These are phyloP conservation scores for Zygosaccharomyces gambellarensis DNA, from an alignment of 805 yeast species.

Conservation along the genomic window DNA sequence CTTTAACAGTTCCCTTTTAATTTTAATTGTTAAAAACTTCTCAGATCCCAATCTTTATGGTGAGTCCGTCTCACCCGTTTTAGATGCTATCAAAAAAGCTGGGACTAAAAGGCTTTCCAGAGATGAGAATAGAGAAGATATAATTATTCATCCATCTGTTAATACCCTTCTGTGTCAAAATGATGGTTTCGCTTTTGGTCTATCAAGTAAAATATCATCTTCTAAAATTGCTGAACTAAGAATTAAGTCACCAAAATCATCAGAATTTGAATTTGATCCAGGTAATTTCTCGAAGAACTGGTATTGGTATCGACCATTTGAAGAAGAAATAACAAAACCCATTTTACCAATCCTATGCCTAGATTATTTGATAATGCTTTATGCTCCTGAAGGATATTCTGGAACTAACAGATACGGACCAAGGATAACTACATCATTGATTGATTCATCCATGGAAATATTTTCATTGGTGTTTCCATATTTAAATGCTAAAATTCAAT, in stretches of 20 bases:
- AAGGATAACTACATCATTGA: constrained; percentile 46
- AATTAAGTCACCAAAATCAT: constrained; percentile 21
- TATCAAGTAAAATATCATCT: constrained; percentile 45
- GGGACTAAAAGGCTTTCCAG: constrained; percentile 19
- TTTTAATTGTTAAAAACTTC: constrained; percentile 39
- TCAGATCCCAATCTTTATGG: constrained; percentile 41
- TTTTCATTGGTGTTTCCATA: constrained; percentile 67
- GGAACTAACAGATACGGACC: constrained; percentile 32
- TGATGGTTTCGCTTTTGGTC: constrained; percentile 47
- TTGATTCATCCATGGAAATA: constrained; percentile 76
- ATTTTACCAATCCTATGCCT: constrained; percentile 39
- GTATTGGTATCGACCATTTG: constrained; percentile 37
- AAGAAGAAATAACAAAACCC: constrained; percentile 35
- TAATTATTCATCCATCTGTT: constrained; percentile 17
- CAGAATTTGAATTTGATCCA: constrained; percentile 26
- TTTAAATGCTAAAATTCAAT: constrained; percentile 73
- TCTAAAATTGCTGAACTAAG: constrained; percentile 37
- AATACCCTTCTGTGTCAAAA: constrained; percentile 27
- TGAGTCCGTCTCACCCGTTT: constrained; percentile 16
- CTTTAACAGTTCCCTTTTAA: constrained; percentile 40
- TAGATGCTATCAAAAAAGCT: constrained; percentile 11
- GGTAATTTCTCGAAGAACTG: constrained; percentile 23
- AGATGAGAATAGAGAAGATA: constrained; percentile 16
- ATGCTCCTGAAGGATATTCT: constrained; percentile 18
- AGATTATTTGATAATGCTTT: constrained; percentile 39